Percentiles rank a stretch among this genome's conserved stretches.
phyloP scores from a whole-genome alignment of 352 stramenopile genomes.

The Phytophthora pisi region DNA sequence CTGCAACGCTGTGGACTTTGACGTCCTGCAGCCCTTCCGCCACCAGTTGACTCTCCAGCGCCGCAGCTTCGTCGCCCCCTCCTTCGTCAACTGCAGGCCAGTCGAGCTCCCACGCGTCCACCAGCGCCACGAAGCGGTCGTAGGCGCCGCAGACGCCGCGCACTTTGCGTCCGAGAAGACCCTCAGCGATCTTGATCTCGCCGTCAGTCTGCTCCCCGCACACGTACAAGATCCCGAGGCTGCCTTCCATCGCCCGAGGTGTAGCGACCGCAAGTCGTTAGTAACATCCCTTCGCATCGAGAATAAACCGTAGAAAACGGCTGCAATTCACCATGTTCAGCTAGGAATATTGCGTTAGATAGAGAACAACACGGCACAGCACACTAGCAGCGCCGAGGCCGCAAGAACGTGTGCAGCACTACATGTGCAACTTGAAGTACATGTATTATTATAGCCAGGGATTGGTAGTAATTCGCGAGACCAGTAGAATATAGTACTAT shows the following conservation, averaged over 20 bases:
- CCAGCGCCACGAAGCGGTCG: conserved; percentile 55
- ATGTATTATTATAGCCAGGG: too few relatives aligned
- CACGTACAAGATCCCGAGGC: conserved; percentile 55
- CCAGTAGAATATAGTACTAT: too few relatives aligned
- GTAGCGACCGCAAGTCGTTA: background rate
- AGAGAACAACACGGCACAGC: too few relatives aligned
- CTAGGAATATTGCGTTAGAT: too few relatives aligned
- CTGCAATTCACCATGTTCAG: background rate
- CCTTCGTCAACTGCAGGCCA: conserved; percentile 33
- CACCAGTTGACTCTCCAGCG: conserved; percentile 44
- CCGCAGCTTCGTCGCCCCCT: background rate
- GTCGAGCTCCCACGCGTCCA: conserved; percentile 59
- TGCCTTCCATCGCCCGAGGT: conserved; percentile 33
- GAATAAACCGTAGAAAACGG: conserved; percentile 14
- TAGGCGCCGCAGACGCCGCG: conserved; percentile 55
- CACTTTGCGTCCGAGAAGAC: conserved; percentile 53
- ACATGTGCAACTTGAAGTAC: too few relatives aligned
- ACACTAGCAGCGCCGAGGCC: too few relatives aligned
- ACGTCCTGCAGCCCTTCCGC: conserved; percentile 46
- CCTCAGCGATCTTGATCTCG: conserved; percentile 30
- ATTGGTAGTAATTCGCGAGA: too few relatives aligned
- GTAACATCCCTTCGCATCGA: background rate
- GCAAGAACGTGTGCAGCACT: too few relatives aligned
- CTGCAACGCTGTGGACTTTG: conserved; percentile 57
- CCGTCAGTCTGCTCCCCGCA: conserved; percentile 48